phyloP scores from a whole-genome alignment of 164 flowering plant genomes.

The Tinospora cordifolia region DNA sequence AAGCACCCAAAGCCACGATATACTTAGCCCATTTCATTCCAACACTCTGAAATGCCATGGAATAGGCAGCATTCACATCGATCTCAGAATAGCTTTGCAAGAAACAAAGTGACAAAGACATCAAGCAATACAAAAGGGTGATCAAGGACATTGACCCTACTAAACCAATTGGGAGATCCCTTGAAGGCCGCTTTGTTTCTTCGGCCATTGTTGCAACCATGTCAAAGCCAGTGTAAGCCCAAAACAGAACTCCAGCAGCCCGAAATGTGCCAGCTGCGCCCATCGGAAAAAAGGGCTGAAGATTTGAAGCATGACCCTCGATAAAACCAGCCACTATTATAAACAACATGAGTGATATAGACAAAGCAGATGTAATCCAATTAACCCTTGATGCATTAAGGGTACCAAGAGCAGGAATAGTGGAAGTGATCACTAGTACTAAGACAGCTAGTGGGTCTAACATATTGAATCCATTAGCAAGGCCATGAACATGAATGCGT shows the following conservation, averaged over 20 bases:
- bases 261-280: constrained; percentile 50
- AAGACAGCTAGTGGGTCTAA: constrained; percentile 60
- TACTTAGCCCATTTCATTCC: constrained; percentile 83
- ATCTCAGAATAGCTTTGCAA: constrained; percentile 59
- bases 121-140: constrained; percentile 59
- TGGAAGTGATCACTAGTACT: constrained; percentile 35
- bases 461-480: constrained; percentile 49
- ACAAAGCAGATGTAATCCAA: constrained; percentile 40
- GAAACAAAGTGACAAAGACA: constrained; percentile 57
- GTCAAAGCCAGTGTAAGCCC: constrained; percentile 82
- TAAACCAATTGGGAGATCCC: constrained; percentile 69
- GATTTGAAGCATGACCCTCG: constrained; percentile 33
- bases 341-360: constrained; percentile 32
- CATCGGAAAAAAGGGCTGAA: constrained; percentile 53
- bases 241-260: constrained; percentile 73
- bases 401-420: constrained; percentile 48
- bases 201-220: constrained; percentile 86
- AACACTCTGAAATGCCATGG: constrained; percentile 52
- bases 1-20: constrained; percentile 54
- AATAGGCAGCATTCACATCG: constrained; percentile 65
- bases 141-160: constrained; percentile 70
- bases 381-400: constrained; percentile 44
- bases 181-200: constrained; percentile 60
- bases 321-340: constrained; percentile 48
- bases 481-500: constrained; percentile 27